These are phyloP conservation scores for Elongisporangium undulatum DNA, from an alignment of 352 stramenopile species.

Conservation along the genomic window DNA sequence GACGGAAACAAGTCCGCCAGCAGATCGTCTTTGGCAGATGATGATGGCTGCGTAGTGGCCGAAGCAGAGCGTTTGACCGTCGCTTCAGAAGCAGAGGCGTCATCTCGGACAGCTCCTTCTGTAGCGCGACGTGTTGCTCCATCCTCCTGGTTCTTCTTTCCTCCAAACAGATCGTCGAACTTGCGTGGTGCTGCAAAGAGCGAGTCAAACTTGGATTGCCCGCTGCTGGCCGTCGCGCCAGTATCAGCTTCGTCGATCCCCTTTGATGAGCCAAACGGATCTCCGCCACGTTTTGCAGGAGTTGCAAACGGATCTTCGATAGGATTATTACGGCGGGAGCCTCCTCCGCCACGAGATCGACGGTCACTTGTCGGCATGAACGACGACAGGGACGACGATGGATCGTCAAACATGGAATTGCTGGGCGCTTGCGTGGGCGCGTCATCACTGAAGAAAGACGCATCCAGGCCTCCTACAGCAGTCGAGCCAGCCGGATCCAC, in stretches of 20 bases:
- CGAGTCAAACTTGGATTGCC: slow-evolving; percentile 13
- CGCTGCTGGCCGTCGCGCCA: background rate
- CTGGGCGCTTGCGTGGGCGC: slow-evolving; percentile 2
- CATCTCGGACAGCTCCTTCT: background rate
- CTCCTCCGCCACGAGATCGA: slow-evolving; percentile 6
- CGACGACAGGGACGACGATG: slow-evolving; percentile 19
- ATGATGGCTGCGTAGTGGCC: background rate
- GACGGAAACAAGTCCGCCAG: slow-evolving; percentile 30
- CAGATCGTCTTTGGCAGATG: slow-evolving; percentile 34
- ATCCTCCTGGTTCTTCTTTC: slow-evolving; percentile 1
- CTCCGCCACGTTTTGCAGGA: background rate
- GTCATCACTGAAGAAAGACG: slow-evolving; percentile 33
- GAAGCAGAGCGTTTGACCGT: background rate
- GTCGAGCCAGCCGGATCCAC: slow-evolving; percentile 2
- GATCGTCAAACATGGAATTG: slow-evolving; percentile 4
- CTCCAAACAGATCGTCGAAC: background rate
- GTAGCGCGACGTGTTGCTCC: background rate
- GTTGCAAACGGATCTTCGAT: slow-evolving; percentile 14
- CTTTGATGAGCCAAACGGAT: background rate
- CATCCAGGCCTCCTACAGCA: slow-evolving; percentile 12
- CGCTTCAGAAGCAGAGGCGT: background rate
- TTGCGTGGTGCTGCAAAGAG: slow-evolving; percentile 16
- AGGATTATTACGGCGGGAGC: background rate
- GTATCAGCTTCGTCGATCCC: background rate
- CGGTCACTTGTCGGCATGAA: slow-evolving; percentile 17